A percentile compares a stretch with the other conserved stretches of the same genome.
phyloP scores from a whole-genome alignment of 352 stramenopile genomes.

The Globisporangium recalcitrans region DNA sequence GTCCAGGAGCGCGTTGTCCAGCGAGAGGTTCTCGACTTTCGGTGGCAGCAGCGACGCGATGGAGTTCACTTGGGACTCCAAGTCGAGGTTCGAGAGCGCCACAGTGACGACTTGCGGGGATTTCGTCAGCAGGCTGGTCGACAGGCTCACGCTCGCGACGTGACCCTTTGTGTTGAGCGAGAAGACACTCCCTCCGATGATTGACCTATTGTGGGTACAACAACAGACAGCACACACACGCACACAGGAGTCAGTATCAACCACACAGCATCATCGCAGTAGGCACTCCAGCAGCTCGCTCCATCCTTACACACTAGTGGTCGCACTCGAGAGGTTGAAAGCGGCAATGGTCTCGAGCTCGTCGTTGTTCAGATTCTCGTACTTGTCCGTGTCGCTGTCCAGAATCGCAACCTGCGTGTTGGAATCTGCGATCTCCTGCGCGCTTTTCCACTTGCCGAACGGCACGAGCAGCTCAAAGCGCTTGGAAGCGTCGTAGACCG shows the following conservation, averaged over 20 bases:
- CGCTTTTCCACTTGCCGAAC: slow-evolving; percentile 6
- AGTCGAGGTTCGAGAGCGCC: neutral
- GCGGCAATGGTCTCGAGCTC: neutral
- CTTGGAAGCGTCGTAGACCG: neutral
- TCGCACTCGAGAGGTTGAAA: neutral
- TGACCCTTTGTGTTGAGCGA: neutral
- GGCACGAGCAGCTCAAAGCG: slow-evolving; percentile 1
- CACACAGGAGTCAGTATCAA: no score
- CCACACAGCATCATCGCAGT: no score
- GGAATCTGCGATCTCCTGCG: neutral
- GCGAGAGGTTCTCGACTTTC: neutral
- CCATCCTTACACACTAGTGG: neutral
- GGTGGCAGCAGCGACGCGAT: neutral
- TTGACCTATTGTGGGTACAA: neutral
- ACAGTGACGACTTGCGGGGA: neutral
- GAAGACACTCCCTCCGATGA: neutral
- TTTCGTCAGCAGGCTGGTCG: neutral
- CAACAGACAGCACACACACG: no score
- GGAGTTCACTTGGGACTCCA: neutral
- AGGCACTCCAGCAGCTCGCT: no score
- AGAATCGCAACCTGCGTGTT: neutral
- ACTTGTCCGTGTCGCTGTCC: neutral
- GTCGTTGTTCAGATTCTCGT: neutral
- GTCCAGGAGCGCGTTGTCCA: neutral
- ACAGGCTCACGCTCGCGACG: neutral